These are phyloP conservation scores for Pythium vanterpoolii DNA, from an alignment of 352 stramenopile genomes.

Conservation along the genomic window DNA sequence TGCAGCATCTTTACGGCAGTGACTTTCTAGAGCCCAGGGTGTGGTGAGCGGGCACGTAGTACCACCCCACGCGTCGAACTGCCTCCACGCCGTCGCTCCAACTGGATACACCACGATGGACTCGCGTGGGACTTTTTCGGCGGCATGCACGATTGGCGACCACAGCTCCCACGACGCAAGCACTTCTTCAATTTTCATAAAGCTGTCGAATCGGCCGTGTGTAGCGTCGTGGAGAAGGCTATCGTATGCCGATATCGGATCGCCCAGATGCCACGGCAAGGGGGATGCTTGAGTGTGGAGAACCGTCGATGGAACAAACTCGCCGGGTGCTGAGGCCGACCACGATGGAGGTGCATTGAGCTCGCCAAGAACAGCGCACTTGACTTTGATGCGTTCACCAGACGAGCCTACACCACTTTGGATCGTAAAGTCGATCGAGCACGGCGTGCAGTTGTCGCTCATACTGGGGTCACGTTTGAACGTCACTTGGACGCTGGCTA, in stretches of 20 bases:
- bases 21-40: slow-evolving; percentile 31
- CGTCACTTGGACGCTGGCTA: slow-evolving; percentile 5
- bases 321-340: neutral
- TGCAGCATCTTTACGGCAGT: slow-evolving; percentile 52
- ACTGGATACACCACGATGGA: slow-evolving; percentile 18
- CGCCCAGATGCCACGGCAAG: slow-evolving; percentile 7
- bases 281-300: neutral
- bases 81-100: slow-evolving; percentile 10
- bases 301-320: neutral
- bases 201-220: slow-evolving; percentile 3
- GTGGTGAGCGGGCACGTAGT: slow-evolving; percentile 4
- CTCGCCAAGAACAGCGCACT: slow-evolving; percentile 3
- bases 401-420: slow-evolving; percentile 6
- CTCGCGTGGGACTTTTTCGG: neutral
- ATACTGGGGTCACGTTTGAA: neutral
- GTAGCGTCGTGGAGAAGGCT: slow-evolving; percentile 11
- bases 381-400: slow-evolving; percentile 8
- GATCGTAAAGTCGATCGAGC: slow-evolving; percentile 14
- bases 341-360: slow-evolving; percentile 2
- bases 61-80: neutral
- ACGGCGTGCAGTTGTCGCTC: slow-evolving; percentile 6
- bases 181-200: slow-evolving; percentile 51
- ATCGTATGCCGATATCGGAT: slow-evolving; percentile 20
- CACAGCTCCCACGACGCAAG: slow-evolving; percentile 62
- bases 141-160: slow-evolving; percentile 39